Conservation (phyloP, 768 basidiomycete genomes). For the Auricularia cornea region DNA sequence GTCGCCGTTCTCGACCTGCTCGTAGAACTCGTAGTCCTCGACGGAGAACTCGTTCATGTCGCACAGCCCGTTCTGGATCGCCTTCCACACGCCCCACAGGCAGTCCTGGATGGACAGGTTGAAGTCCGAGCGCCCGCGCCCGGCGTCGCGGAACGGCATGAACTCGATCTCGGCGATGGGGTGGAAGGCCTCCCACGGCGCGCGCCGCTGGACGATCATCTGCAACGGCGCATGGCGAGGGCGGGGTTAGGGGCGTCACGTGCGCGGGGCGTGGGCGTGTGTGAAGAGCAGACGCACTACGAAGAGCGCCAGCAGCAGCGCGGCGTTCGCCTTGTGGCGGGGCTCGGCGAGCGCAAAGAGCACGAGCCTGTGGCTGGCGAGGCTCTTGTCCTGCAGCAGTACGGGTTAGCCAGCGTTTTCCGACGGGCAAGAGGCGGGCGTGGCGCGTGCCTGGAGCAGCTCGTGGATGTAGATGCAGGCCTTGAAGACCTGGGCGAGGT, state of each 20-base stretch:
- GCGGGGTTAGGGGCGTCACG: neutral
- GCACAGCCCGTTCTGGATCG: conserved; percentile 80
- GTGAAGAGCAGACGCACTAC: conserved; percentile 57
- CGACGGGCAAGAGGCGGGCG: conserved; percentile 11
- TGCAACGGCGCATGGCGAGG: conserved; percentile 19
- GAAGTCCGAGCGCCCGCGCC: conserved; percentile 86
- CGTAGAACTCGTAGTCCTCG: conserved; percentile 89
- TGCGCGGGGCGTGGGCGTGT: neutral
- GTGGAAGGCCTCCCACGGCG: conserved; percentile 92
- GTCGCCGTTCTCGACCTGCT: conserved; percentile 92
- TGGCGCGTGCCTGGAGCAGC: conserved; percentile 46
- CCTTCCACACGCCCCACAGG: conserved; percentile 81
- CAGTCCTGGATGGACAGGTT: conserved; percentile 91
- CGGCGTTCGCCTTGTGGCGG: conserved; percentile 85
- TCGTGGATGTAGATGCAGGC: conserved; percentile 88
- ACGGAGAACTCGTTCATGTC: conserved; percentile 93
- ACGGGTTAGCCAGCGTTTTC: conserved; percentile 24
- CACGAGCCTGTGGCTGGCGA: conserved; percentile 65
- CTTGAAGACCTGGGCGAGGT: conserved; percentile 89
- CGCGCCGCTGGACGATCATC: conserved; percentile 87
- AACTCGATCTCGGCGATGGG: conserved; percentile 89
- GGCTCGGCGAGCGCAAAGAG: conserved; percentile 86
- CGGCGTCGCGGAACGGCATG: conserved; percentile 94
- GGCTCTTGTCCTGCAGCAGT: conserved; percentile 65
- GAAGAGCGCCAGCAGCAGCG: conserved; percentile 88